Evolutionary conservation across 1,284 basidiomycete genomes (phyloP), one percentile per base, ranked within the genome.

Genomic region (Pulveroboletus sp.): DNA sequence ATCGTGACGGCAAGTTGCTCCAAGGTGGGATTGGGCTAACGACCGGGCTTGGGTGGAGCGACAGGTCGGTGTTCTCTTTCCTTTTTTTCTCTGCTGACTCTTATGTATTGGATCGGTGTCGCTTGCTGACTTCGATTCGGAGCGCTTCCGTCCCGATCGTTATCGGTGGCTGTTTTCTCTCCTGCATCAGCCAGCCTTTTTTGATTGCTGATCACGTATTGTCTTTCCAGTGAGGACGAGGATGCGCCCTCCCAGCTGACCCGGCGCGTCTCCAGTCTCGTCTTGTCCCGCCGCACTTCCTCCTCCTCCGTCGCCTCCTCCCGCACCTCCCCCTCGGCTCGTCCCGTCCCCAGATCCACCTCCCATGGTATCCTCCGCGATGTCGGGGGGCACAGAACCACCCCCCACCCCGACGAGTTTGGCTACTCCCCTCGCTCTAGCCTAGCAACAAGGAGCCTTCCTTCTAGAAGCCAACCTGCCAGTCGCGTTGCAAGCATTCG

Each of bases 41-140:
- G 4, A 92, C 89, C 4, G 89, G 89, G 0, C 74, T 92, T 17
- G 89, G 89, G 0, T 92, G 89, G 89, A 89, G 87, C 65, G 89
- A 91, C 65, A 88, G 85, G 86, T 87, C 44, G 15, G 79, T 72
- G 45, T 48, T 36, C 53, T 47, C 44, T 48, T 35, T 26, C 49
- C 37, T n/a, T 45, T 54, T 12, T 46, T 43, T 33, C 39, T 54
- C 37, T 41, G 9, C 42, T n/a, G n/a, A 19, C 45, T 47, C n/a
- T 58, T 65, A 59, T 66, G 57, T 62, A 47, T 52, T 39, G 46
- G 44, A 29, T 29, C 10, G 26, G 26, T 36, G 36, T 37, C 15
- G 36, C 13, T 37, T 10, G 13, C 33, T 35, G 33, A 35, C 13
- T 35, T 35, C 33, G 11, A 16, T 8, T 16, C 16, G 36, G 15